Evolutionary conservation across 2,329 filamentous ascomycete species (phyloP).

Genomic region (Thielaviopsis cerberus): DNA sequence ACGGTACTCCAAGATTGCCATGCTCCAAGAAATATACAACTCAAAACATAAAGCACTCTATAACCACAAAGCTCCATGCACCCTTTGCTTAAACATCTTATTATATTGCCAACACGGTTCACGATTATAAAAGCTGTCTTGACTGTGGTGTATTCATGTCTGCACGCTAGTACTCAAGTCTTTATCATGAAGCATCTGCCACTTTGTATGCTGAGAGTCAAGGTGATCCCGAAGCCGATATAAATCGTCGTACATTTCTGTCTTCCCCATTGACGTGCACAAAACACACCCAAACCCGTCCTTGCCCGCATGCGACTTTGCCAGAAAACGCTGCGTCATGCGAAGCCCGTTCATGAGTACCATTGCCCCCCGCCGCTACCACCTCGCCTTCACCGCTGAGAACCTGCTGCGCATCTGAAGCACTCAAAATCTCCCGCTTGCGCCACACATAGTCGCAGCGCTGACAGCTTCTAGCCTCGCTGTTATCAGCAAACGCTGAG

Average conservation of each 20-base stretch:
- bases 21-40: too few species aligned
- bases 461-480: background rate
- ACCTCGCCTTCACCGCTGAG: background rate
- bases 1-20: too few species aligned
- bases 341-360: slow-evolving; percentile 22
- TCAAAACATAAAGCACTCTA: too few species aligned
- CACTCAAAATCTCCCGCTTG: background rate
- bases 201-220: slow-evolving; percentile 22
- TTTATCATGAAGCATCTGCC: slow-evolving; percentile 25
- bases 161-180: background rate
- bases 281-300: slow-evolving; percentile 22
- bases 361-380: slow-evolving; percentile 8
- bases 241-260: slow-evolving; percentile 18
- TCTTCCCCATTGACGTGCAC: slow-evolving; percentile 21
- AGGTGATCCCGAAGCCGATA: slow-evolving; percentile 20
- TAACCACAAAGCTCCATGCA: too few species aligned
- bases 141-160: background rate
- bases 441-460: background rate
- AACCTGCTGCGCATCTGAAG: too few species aligned
- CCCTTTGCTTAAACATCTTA: too few species aligned
- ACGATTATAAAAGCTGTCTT: background rate
- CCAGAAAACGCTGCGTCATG: slow-evolving; percentile 22
- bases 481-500: slow-evolving; percentile 14
- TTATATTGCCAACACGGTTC: too few species aligned
- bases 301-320: slow-evolving; percentile 22